Conservation (phyloP, 139 green algal genomes). For the Zygnema circumcarinatum region DNA sequence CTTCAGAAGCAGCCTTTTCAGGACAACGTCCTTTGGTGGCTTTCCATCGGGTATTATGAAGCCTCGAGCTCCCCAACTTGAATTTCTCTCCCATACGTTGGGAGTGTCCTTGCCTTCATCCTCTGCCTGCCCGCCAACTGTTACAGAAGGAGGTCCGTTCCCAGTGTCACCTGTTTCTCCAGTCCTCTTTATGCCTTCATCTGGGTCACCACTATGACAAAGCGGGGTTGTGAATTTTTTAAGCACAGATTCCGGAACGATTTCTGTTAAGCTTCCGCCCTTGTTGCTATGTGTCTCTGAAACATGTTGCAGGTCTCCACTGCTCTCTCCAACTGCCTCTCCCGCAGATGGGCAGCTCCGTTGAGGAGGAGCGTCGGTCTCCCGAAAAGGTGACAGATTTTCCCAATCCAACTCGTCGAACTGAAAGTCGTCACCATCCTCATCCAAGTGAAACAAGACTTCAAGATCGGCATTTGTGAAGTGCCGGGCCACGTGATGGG, state of each 20-base stretch:
- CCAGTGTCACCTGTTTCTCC: neutral
- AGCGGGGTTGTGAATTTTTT: too few relatives aligned
- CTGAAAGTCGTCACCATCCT: constrained; percentile 26
- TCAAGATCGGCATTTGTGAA: constrained; percentile 40
- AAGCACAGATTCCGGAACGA: too few relatives aligned
- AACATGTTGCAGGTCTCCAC: neutral
- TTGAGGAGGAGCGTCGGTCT: neutral
- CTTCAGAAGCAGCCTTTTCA: constrained; percentile 2
- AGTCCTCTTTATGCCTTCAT: neutral
- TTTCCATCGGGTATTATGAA: constrained; percentile 21
- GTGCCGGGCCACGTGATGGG: constrained; percentile 38
- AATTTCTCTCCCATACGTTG: neutral
- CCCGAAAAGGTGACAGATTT: too few relatives aligned
- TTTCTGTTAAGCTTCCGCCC: too few relatives aligned
- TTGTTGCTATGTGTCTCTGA: neutral
- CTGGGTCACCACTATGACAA: too few relatives aligned
- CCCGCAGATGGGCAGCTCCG: neutral
- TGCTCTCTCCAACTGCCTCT: neutral
- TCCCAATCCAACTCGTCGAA: neutral
- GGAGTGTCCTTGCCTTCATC: neutral
- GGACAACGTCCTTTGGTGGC: constrained; percentile 25
- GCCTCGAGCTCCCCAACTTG: neutral
- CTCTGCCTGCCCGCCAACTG: neutral
- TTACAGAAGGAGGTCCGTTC: neutral
- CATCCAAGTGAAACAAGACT: constrained; percentile 20